Evolutionary conservation across 2,329 filamentous ascomycete genomes (phyloP).

Genomic region (Nemania sp.): DNA sequence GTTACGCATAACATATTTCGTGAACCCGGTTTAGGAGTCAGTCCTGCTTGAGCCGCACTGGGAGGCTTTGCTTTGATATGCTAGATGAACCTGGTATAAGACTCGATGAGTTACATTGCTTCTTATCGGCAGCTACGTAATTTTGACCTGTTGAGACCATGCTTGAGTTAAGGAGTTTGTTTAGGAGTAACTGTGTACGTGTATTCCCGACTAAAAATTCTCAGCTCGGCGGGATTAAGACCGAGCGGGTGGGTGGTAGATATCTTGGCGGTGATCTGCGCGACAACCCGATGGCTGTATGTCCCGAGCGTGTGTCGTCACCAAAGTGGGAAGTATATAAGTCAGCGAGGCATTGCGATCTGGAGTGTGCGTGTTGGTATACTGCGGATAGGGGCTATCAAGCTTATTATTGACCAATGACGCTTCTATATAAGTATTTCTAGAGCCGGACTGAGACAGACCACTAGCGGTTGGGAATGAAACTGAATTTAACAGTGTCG

Average conservation of each 20-base stretch:
- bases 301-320: background rate
- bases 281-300: background rate
- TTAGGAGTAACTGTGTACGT: too few relatives aligned
- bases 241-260: conserved; percentile 24
- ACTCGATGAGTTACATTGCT: background rate
- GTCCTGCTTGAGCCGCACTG: too few relatives aligned
- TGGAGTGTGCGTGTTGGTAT: background rate
- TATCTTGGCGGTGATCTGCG: conserved; percentile 28
- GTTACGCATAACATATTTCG: background rate
- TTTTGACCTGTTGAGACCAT: too few relatives aligned
- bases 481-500: conserved; percentile 8
- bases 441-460: background rate
- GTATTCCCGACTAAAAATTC: background rate
- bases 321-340: background rate
- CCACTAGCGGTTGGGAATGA: background rate
- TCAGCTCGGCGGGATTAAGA: conserved; percentile 31
- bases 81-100: background rate
- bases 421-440: conserved; percentile 11
- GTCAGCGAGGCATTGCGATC: background rate
- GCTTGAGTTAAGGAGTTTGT: too few relatives aligned
- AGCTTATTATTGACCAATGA: conserved; percentile 1
- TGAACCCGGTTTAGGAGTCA: background rate
- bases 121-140: background rate
- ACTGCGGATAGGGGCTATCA: background rate
- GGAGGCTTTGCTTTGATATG: too few relatives aligned